Evolutionary conservation across 2,329 filamentous ascomycete genomes (phyloP).

Genomic region (Fusarium brevicatenulatum): DNA sequence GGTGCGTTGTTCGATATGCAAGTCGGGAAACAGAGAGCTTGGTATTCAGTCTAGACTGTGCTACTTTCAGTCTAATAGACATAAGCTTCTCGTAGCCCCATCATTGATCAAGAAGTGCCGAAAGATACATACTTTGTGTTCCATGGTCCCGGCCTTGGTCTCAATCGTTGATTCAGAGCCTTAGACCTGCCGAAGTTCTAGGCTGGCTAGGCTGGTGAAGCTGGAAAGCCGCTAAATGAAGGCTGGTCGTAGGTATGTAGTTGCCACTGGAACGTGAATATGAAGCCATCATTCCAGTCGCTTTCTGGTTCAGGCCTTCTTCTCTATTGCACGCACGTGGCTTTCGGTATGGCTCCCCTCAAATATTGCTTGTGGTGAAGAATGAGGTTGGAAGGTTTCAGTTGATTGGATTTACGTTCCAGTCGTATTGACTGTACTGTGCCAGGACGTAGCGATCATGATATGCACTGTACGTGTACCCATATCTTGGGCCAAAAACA

Average conservation of each 20-base stretch:
- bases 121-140: not conserved
- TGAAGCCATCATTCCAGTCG: slow-evolving; percentile 15
- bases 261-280: not conserved
- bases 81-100: not conserved
- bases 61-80: not conserved
- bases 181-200: not conserved
- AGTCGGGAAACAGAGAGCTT: not conserved
- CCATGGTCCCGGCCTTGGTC: not conserved
- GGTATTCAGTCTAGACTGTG: not conserved
- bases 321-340: not conserved
- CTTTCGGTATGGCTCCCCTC: not conserved
- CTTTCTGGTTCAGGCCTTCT: too few relatives aligned
- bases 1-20: not conserved
- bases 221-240: not conserved
- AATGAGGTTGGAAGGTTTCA: not conserved
- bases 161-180: not conserved
- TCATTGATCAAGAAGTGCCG: not conserved
- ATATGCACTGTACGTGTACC: not conserved
- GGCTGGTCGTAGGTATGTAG: not conserved
- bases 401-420: not conserved
- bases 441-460: not conserved
- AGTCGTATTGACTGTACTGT: not conserved
- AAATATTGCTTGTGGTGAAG: not conserved
- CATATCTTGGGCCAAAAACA: not conserved
- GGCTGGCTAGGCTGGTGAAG: not conserved